phyloP scores from a whole-genome alignment of 1,139 yeast species.

The Kodamaea arcana region DNA sequence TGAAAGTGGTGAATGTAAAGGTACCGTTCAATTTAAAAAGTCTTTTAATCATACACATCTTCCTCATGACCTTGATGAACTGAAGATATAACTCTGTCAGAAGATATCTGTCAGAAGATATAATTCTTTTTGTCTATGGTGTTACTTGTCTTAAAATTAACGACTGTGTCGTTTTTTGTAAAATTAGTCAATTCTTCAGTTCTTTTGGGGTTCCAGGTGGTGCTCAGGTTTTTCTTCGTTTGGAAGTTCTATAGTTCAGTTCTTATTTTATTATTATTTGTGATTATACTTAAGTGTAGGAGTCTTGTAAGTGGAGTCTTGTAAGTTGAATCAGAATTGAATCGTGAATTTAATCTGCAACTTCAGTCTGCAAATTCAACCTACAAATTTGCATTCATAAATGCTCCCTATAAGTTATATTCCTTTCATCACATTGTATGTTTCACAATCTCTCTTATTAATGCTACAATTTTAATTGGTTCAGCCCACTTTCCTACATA shows the following conservation, averaged over 20 bases:
- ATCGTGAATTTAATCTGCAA: too few species aligned
- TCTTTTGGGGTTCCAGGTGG: background rate
- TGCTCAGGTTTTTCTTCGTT: background rate
- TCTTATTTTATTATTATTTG: background rate
- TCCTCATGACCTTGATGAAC: background rate
- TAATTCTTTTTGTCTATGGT: background rate
- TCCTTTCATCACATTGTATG: too few species aligned
- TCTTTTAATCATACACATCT: background rate
- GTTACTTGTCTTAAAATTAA: too few species aligned
- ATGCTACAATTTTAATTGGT: too few species aligned
- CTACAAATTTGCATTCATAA: too few species aligned
- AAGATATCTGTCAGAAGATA: too few species aligned
- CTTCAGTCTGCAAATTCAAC: too few species aligned
- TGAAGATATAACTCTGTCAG: background rate
- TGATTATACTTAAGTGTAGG: background rate
- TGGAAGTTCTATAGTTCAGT: background rate
- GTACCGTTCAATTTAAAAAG: slow-evolving; percentile 24
- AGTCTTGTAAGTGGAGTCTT: background rate
- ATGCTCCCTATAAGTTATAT: too few species aligned
- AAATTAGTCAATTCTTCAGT: background rate
- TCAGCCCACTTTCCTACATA: too few species aligned
- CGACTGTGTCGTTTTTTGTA: slow-evolving; percentile 1
- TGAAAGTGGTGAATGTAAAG: slow-evolving; percentile 43
- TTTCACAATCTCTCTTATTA: too few species aligned
- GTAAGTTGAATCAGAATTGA: too few species aligned